Evolutionary conservation across 208 protist species (phyloP), one percentile per base, ranked within the genome.

Genomic region (Acanthamoeba healyi): DNA sequence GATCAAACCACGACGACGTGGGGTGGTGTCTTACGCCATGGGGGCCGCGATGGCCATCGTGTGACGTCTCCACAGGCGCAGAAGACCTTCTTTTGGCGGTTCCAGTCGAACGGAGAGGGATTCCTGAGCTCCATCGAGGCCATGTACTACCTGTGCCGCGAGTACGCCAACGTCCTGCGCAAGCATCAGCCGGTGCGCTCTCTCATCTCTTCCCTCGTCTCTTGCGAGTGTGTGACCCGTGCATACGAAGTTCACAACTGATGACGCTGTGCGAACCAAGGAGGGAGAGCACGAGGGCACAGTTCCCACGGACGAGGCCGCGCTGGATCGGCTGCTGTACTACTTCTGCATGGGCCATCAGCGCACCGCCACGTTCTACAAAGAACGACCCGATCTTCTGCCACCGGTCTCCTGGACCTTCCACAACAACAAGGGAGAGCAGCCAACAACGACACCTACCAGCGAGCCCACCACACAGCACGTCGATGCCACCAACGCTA

Each of bases 71-170:
- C n/a, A 9, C 22, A 67, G 58, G 58, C 58, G 9, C 58, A 9
- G 40, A 49, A 81, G 36, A 81, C 70, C 1, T 81, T 81, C 36
- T 81, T 81, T 36, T 81, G 70, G 70, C 70, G 70, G 5, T 81
- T 81, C 36, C 70, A 81, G 29, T 49, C 70, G 3, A 24, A 26
- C 24, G 70, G 70, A 0, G 29, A 81, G 38, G 38, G 40, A 14
- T 81, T 40, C 70, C 40, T 81, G 32, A 51, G 38, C 42, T 51
- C 70, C 40, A 81, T 81, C 34, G 70, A 81, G 26, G 70, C 70
- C 70, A 81, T 81, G 34, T 81, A 81, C 70, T 81, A 81, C 29
- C 70, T 81, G 17, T 81, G 70, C 36, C 40, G 70, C 19, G 70
- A 81, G 42, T 81, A 51, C 40, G 70, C 34, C 14, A 17, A 9